phyloP scores from a whole-genome alignment of 2,329 filamentous ascomycete species.

The Neopestalotiopsis clavispora region DNA sequence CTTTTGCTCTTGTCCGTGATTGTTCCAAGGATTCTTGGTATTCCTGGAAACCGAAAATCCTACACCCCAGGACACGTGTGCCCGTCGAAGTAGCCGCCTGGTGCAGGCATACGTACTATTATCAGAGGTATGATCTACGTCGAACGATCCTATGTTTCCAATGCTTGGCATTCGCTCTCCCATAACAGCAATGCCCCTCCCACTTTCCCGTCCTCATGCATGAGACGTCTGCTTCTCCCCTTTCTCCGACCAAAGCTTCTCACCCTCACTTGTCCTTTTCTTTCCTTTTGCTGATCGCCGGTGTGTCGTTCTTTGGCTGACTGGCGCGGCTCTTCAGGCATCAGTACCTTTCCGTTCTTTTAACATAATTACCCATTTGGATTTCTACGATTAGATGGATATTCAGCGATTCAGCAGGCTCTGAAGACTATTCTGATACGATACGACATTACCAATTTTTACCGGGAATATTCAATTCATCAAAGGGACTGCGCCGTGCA shows the following conservation, averaged over 20 bases:
- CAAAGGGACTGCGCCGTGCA: constrained; percentile 3
- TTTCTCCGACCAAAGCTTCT: constrained; percentile 18
- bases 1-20: not conserved
- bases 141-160: constrained; percentile 19
- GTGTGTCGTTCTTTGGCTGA: constrained; percentile 41
- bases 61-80: constrained; percentile 4
- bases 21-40: not conserved
- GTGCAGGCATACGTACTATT: constrained; percentile 20
- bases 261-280: constrained; percentile 20
- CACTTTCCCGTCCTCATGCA: constrained; percentile 11
- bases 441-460: constrained; percentile 20
- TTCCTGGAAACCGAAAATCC: constrained; percentile 10
- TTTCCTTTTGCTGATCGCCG: constrained; percentile 26
- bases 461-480: constrained; percentile 16
- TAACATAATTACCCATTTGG: constrained; percentile 27
- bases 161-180: constrained; percentile 18
- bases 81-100: constrained; percentile 21
- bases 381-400: constrained; percentile 37
- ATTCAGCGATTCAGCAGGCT: constrained; percentile 56
- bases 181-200: constrained; percentile 17
- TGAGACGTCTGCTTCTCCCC: constrained; percentile 10
- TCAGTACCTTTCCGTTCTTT: constrained; percentile 37
- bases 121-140: constrained; percentile 20
- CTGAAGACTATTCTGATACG: constrained; percentile 47
- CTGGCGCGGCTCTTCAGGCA: constrained; percentile 39